Conservation (phyloP, 1,284 basidiomycete genomes). For the Cutaneotrichosporon sp. region DNA sequence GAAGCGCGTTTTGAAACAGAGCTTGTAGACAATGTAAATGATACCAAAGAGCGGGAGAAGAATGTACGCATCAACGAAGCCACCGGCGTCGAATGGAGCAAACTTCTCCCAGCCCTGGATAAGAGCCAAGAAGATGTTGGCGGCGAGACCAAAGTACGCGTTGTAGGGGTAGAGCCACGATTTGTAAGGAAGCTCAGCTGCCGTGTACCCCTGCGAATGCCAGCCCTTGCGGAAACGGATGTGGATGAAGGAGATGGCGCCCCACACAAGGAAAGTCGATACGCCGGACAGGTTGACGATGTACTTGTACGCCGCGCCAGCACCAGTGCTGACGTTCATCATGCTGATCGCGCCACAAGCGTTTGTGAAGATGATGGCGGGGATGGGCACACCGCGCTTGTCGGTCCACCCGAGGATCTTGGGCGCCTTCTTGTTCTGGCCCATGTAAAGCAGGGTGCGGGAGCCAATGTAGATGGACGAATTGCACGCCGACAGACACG, state of each 20-base stretch:
- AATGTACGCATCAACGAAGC: slow-evolving; percentile 25
- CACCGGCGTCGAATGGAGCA: slow-evolving; percentile 18
- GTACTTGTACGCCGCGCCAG: slow-evolving; percentile 29
- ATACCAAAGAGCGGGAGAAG: slow-evolving; percentile 22
- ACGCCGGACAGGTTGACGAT: slow-evolving; percentile 31
- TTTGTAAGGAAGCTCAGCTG: slow-evolving; percentile 50
- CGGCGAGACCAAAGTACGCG: slow-evolving; percentile 22
- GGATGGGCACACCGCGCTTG: slow-evolving; percentile 46
- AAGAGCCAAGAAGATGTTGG: slow-evolving; percentile 22
- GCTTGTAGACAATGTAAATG: slow-evolving; percentile 21
- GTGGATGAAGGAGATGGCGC: slow-evolving; percentile 25
- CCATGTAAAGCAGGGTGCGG: slow-evolving; percentile 36
- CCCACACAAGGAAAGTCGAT: slow-evolving; percentile 29
- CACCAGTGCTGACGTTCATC: slow-evolving; percentile 35
- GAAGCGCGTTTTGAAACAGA: slow-evolving; percentile 18
- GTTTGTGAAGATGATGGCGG: slow-evolving; percentile 40
- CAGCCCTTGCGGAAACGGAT: slow-evolving; percentile 51
- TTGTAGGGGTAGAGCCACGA: slow-evolving; percentile 17
- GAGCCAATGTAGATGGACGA: slow-evolving; percentile 43
- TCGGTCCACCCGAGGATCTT: slow-evolving; percentile 41
- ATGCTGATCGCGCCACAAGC: slow-evolving; percentile 44
- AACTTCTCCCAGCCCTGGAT: slow-evolving; percentile 16
- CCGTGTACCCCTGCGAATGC: slow-evolving; percentile 41
- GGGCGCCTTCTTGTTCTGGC: slow-evolving; percentile 40
- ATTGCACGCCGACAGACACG: slow-evolving; percentile 44